A percentile compares a stretch with the other conserved stretches of the same genome.
phyloP scores from a whole-genome alignment of 768 basidiomycete species.

The Infundibulicybe gibba region DNA sequence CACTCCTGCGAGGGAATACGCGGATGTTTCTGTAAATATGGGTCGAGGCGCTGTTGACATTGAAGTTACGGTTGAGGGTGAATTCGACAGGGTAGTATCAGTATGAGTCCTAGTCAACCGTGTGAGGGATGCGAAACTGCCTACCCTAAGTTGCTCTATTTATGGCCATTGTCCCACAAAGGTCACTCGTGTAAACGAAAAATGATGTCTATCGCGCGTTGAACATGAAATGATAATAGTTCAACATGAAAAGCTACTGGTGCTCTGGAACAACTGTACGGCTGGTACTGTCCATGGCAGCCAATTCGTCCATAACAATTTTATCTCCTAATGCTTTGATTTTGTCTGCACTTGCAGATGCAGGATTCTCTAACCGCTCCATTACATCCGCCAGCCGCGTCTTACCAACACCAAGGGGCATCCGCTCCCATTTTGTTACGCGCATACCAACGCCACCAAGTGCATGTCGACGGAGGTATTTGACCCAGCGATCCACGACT shows the following conservation, averaged over 20 bases:
- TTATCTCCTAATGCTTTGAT: slow-evolving; percentile 25
- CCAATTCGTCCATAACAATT: slow-evolving; percentile 24
- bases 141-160: too few species aligned
- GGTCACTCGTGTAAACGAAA: too few species aligned
- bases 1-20: slow-evolving; percentile 61
- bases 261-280: too few species aligned
- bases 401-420: slow-evolving; percentile 45
- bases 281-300: neutral
- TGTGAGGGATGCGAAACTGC: too few species aligned
- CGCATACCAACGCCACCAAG: slow-evolving; percentile 88
- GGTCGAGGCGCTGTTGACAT: neutral
- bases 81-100: too few species aligned
- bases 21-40: slow-evolving; percentile 59
- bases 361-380: slow-evolving; percentile 20
- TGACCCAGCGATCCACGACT: slow-evolving; percentile 76
- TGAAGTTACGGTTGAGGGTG: neutral
- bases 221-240: too few species aligned
- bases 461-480: slow-evolving; percentile 71
- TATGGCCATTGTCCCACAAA: too few species aligned
- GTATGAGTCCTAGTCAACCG: too few species aligned
- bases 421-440: slow-evolving; percentile 72
- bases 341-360: slow-evolving; percentile 9
- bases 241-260: too few species aligned
- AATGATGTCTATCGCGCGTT: too few species aligned
- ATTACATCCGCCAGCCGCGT: slow-evolving; percentile 16